These are phyloP conservation scores for Noccaea caerulescens DNA, from an alignment of 345 rosid genomes.

Conservation along the genomic window DNA sequence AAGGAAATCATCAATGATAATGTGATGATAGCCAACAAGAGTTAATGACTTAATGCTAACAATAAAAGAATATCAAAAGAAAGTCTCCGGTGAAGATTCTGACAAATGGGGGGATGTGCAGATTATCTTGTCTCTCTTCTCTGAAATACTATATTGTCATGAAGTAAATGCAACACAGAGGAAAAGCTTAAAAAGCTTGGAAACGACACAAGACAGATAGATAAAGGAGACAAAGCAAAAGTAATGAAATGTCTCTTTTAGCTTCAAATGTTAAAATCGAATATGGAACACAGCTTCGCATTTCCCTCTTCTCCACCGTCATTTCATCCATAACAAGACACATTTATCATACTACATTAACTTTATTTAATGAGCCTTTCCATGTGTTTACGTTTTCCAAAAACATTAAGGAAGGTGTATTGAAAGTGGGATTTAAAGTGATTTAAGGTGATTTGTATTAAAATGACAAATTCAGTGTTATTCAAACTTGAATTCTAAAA, in stretches of 20 bases:
- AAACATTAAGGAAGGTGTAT: no score
- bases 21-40: conserved; percentile 4
- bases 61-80: conserved; percentile 14
- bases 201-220: conserved; percentile 28
- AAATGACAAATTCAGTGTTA: no score
- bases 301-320: conserved; percentile 29
- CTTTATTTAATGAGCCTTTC: neutral
- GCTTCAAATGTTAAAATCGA: conserved; percentile 25
- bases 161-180: conserved; percentile 32
- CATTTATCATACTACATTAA: conserved; percentile 29
- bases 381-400: conserved; percentile 22
- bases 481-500: no score
- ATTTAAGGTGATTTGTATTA: no score
- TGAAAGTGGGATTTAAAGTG: no score
- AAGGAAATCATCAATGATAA: neutral
- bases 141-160: conserved; percentile 17
- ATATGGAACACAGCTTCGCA: conserved; percentile 37
- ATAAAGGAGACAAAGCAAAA: conserved; percentile 35
- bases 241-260: conserved; percentile 37
- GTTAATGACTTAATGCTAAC: conserved; percentile 16
- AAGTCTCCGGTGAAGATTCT: conserved; percentile 35
- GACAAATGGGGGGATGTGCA: conserved; percentile 31
- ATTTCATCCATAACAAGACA: conserved; percentile 32
- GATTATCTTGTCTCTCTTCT: conserved; percentile 30
- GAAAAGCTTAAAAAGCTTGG: neutral